phyloP scores from a whole-genome alignment of 2,329 filamentous ascomycete species.

The Alternaria dauci region DNA sequence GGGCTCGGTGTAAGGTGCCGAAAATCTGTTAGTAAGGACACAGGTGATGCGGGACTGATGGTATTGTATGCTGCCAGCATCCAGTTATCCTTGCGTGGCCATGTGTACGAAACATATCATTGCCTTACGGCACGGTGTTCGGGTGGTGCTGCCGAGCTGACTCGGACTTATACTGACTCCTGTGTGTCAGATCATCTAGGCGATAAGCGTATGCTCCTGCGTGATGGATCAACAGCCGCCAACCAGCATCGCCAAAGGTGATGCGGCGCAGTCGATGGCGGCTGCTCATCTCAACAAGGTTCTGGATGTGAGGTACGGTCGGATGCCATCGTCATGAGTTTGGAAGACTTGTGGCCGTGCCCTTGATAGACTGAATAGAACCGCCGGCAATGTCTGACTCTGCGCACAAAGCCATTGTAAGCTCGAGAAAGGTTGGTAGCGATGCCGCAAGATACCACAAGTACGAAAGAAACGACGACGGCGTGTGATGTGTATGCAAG shows the following conservation, averaged over 20 bases:
- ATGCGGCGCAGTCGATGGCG: conserved; percentile 4
- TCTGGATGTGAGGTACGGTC: not conserved
- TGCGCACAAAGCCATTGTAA: not conserved
- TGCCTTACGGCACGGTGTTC: not conserved
- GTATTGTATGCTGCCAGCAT: not conserved
- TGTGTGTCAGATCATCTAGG: conserved; percentile 6
- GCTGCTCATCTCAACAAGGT: not conserved
- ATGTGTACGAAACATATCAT: not conserved
- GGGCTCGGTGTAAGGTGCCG: not conserved
- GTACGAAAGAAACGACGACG: not conserved
- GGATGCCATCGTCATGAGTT: not conserved
- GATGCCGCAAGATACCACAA: not conserved
- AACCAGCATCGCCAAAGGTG: not conserved
- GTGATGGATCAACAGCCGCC: not conserved
- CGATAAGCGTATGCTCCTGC: not conserved
- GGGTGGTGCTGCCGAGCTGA: not conserved
- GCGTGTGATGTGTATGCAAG: not conserved
- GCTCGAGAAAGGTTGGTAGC: not conserved
- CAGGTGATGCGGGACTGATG: not conserved
- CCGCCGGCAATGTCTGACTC: not conserved
- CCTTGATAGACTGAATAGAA: not conserved
- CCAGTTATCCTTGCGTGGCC: not conserved
- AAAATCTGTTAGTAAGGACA: not conserved
- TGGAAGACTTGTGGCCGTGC: not conserved
- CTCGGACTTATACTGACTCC: conserved; percentile 1